A percentile compares a stretch with the other conserved stretches of the same genome.
phyloP scores from a whole-genome alignment of 1,139 yeast species.

The Candida pseudoviswanathii region DNA sequence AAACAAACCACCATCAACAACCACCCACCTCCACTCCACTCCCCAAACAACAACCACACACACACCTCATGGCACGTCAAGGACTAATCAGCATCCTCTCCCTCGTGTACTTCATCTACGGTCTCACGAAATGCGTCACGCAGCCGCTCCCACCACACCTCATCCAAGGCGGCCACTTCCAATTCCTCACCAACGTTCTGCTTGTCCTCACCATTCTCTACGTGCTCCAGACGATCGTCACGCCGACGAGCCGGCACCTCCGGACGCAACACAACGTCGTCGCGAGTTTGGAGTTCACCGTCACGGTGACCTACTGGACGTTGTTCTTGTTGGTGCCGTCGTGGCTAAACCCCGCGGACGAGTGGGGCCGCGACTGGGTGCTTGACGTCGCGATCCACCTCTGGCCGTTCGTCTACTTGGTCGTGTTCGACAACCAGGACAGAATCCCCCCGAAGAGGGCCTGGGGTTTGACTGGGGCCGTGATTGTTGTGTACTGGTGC shows the following conservation, averaged over 20 bases:
- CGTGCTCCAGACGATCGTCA: conserved; percentile 3
- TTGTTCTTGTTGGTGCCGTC: conserved; percentile 21
- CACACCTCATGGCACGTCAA: neutral
- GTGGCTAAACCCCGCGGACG: conserved; percentile 21
- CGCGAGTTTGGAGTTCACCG: conserved; percentile 24
- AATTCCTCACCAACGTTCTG: conserved; percentile 62
- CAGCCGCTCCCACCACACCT: conserved; percentile 40
- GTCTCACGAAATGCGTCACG: conserved; percentile 12
- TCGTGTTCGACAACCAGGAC: conserved; percentile 9
- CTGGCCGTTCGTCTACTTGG: conserved; percentile 21
- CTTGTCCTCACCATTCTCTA: conserved; percentile 11
- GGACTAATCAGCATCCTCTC: conserved; percentile 10
- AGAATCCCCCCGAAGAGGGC: conserved; percentile 4
- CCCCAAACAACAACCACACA: neutral
- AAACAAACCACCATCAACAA: no score
- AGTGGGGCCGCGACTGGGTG: conserved; percentile 17
- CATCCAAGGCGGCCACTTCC: conserved; percentile 57
- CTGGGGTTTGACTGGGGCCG: conserved; percentile 7
- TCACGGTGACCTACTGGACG: conserved; percentile 27
- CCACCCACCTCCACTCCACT: neutral
- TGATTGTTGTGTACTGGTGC: conserved; percentile 12
- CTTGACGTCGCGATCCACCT: conserved; percentile 27
- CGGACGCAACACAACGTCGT: conserved; percentile 14
- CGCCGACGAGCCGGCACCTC: conserved; percentile 2
- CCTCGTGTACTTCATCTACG: conserved; percentile 11